Percentiles rank a stretch among this genome's conserved stretches.
These are phyloP conservation scores for Heritiera fomes DNA, from an alignment of 345 rosid genomes.

Conservation along the genomic window DNA sequence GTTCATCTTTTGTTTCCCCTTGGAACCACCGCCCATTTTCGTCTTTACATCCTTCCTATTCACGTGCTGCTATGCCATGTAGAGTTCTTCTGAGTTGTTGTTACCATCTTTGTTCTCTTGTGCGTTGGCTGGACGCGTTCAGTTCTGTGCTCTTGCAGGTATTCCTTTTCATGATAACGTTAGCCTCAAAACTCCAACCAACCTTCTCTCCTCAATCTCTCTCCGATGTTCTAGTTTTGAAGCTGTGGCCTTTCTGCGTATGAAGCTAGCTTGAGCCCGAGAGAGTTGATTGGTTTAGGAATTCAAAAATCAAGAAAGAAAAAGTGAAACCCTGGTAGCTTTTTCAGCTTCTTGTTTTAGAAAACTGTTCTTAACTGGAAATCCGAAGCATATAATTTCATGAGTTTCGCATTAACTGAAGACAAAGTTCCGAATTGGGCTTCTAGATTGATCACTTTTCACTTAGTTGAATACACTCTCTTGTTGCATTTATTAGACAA, in stretches of 20 bases:
- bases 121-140: slow-evolving; percentile 39
- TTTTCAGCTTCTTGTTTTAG: slow-evolving; percentile 14
- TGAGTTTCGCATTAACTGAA: slow-evolving; percentile 4
- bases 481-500: slow-evolving; percentile 58
- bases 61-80: slow-evolving; percentile 65
- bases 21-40: slow-evolving; percentile 58
- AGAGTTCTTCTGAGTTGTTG: slow-evolving; percentile 33
- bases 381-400: background rate
- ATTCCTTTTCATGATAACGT: slow-evolving; percentile 35
- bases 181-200: slow-evolving; percentile 19
- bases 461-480: slow-evolving; percentile 38
- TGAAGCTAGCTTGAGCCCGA: background rate
- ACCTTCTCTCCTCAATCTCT: background rate
- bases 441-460: slow-evolving; percentile 24
- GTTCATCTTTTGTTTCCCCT: slow-evolving; percentile 34
- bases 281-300: background rate
- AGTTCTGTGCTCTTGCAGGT: slow-evolving; percentile 35
- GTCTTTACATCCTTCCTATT: slow-evolving; percentile 31
- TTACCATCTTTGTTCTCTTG: slow-evolving; percentile 62
- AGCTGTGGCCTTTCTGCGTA: background rate
- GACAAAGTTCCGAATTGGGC: background rate
- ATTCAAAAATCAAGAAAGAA: background rate
- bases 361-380: slow-evolving; percentile 5
- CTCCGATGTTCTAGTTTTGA: background rate
- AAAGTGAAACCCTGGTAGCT: background rate